A percentile compares a stretch with the other conserved stretches of the same genome.
Conservation (phyloP, 1,284 basidiomycete species). For the Dichomitus squalens region DNA sequence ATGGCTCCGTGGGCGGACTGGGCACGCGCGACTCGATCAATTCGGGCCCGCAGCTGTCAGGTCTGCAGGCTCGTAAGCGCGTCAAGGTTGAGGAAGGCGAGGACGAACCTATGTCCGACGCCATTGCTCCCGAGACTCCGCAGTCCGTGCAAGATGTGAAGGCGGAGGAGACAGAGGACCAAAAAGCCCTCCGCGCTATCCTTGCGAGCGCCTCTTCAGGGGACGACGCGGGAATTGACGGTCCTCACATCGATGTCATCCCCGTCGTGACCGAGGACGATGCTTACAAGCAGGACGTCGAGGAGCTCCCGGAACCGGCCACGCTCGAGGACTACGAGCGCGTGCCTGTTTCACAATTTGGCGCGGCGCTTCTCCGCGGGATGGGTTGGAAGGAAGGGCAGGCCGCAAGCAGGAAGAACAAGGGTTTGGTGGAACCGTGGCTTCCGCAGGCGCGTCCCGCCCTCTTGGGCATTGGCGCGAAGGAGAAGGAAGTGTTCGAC, state of each 20-base stretch:
- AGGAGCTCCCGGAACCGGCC: slow-evolving; percentile 74
- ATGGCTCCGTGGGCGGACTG: slow-evolving; percentile 80
- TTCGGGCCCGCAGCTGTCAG: slow-evolving; percentile 63
- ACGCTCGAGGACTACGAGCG: slow-evolving; percentile 88
- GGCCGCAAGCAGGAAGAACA: slow-evolving; percentile 60
- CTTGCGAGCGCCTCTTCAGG: slow-evolving; percentile 49
- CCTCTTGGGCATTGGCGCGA: slow-evolving; percentile 89
- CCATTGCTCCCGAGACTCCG: slow-evolving; percentile 21
- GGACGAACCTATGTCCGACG: slow-evolving; percentile 15
- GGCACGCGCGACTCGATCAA: slow-evolving; percentile 73
- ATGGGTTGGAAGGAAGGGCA: slow-evolving; percentile 96
- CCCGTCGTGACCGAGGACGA: slow-evolving; percentile 73
- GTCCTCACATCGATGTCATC: slow-evolving; percentile 48
- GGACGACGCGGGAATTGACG: slow-evolving; percentile 41
- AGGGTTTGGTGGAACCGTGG: slow-evolving; percentile 68
- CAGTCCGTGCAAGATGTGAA: slow-evolving; percentile 34
- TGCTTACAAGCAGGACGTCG: slow-evolving; percentile 80
- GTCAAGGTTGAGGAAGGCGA: slow-evolving; percentile 38
- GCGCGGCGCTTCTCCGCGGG: slow-evolving; percentile 89
- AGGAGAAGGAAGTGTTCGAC: slow-evolving; percentile 71
- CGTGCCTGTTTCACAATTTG: slow-evolving; percentile 92
- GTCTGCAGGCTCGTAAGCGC: slow-evolving; percentile 57
- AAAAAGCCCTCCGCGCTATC: slow-evolving; percentile 73
- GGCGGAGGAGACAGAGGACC: slow-evolving; percentile 66
- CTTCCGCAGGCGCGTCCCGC: slow-evolving; percentile 81